phyloP scores from a whole-genome alignment of 441 rosid species.

The Omphalea diandra region DNA sequence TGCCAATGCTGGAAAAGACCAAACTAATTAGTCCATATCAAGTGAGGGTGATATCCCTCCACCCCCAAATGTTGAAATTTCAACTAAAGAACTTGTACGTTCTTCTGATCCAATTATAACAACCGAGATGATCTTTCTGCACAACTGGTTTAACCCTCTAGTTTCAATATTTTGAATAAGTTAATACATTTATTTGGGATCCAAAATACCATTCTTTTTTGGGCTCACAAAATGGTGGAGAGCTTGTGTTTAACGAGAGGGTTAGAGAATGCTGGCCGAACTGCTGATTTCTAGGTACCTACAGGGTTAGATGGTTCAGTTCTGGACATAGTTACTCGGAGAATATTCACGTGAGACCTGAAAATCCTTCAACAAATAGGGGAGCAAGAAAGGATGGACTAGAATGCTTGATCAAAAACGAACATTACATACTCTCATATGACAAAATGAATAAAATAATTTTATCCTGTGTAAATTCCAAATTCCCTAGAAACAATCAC shows the following conservation, averaged over 20 bases:
- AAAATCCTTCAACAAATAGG: not conserved
- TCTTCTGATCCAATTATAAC: not conserved
- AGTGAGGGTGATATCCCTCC: slow-evolving; percentile 17
- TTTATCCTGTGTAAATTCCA: not conserved
- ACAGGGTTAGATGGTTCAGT: not conserved
- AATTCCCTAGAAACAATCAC: not conserved
- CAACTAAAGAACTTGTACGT: not conserved
- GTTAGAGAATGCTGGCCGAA: not conserved
- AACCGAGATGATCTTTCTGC: not conserved
- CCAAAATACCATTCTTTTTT: too few species aligned
- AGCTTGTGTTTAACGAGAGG: too few species aligned
- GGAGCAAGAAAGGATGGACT: not conserved
- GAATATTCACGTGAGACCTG: not conserved
- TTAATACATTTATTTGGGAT: too few species aligned
- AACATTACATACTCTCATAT: not conserved
- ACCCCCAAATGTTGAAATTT: not conserved
- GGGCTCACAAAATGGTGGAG: too few species aligned
- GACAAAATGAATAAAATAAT: not conserved
- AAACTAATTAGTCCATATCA: not conserved
- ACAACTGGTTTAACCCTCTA: too few species aligned
- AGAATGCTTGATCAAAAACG: not conserved
- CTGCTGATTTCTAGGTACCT: not conserved
- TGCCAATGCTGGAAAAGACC: not conserved
- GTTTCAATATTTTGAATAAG: too few species aligned
- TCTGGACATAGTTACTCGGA: not conserved